Evolutionary conservation across 306 rosid species (phyloP).

Genomic region (Vicia faba): DNA sequence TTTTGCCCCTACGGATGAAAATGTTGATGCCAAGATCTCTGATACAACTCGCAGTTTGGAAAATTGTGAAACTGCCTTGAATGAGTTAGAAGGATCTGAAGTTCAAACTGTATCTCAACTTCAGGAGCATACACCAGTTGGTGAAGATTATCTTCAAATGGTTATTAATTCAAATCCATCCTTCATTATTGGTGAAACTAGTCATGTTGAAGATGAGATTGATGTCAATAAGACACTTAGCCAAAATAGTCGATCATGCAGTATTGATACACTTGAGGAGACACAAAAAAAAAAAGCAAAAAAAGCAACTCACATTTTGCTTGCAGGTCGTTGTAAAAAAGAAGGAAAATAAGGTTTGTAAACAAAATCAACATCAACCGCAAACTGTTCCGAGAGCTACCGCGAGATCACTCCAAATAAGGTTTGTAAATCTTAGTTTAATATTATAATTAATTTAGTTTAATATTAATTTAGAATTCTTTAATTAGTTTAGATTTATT

Average conservation of each 20-base stretch:
- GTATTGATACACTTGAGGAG: slow-evolving; percentile 68
- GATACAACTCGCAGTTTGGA: slow-evolving; percentile 29
- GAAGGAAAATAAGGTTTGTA: too few relatives aligned
- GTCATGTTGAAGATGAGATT: slow-evolving; percentile 45
- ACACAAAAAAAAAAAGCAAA: too few relatives aligned
- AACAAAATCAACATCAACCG: too few relatives aligned
- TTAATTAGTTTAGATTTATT: too few relatives aligned
- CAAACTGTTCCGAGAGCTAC: too few relatives aligned
- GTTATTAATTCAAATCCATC: slow-evolving; percentile 37
- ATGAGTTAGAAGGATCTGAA: slow-evolving; percentile 38
- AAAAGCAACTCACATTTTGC: too few relatives aligned
- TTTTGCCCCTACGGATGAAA: slow-evolving; percentile 31
- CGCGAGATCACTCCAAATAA: too few relatives aligned
- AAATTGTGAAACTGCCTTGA: slow-evolving; percentile 30
- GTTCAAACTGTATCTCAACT: slow-evolving; percentile 30
- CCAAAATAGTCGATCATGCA: slow-evolving; percentile 53
- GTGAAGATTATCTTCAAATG: slow-evolving; percentile 32
- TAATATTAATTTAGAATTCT: too few relatives aligned
- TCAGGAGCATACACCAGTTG: slow-evolving; percentile 31
- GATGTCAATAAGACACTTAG: slow-evolving; percentile 24
- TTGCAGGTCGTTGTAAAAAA: too few relatives aligned
- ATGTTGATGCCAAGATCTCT: slow-evolving; percentile 2
- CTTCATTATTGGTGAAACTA: slow-evolving; percentile 38
- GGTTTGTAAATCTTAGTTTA: too few relatives aligned
- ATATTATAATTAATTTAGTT: too few relatives aligned